Evolutionary conservation across 1,139 yeast genomes (phyloP).

Genomic region (Diutina rugosa): DNA sequence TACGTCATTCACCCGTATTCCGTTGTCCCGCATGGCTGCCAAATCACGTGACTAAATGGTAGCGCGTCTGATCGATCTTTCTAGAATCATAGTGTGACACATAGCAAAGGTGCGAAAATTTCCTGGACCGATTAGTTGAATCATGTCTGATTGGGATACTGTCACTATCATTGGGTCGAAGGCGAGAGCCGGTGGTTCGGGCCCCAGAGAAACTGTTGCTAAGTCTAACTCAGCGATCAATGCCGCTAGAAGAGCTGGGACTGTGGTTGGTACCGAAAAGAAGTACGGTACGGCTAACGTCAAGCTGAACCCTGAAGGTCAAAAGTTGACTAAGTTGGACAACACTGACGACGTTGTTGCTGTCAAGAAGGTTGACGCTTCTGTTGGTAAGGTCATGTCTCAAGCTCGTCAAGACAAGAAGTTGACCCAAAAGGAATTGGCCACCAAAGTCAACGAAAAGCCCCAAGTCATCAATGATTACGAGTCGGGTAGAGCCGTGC

Average conservation of each 20-base stretch:
- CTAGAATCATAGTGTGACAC: neutral
- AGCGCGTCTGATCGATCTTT: neutral
- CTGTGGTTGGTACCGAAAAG: constrained; percentile 84
- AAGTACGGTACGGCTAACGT: constrained; percentile 66
- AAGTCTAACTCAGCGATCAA: constrained; percentile 67
- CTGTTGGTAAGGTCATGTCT: constrained; percentile 81
- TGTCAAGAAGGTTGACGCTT: constrained; percentile 73
- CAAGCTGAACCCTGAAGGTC: constrained; percentile 77
- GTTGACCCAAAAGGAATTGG: constrained; percentile 89
- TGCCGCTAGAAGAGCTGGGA: constrained; percentile 88
- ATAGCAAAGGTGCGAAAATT: neutral
- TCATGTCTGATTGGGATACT: constrained; percentile 49
- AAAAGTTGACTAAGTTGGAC: constrained; percentile 84
- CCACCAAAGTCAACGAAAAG: constrained; percentile 90
- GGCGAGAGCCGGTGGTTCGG: constrained; percentile 80
- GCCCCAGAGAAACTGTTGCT: constrained; percentile 81
- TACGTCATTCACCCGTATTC: neutral
- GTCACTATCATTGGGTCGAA: constrained; percentile 81
- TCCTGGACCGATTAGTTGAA: neutral
- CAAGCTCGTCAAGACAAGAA: constrained; percentile 83
- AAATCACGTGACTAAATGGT: neutral
- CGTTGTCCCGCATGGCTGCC: neutral
- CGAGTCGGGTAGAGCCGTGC: constrained; percentile 94
- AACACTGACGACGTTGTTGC: constrained; percentile 89
- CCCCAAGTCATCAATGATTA: constrained; percentile 92